These are phyloP conservation scores for Artemisia tridentata DNA, from an alignment of 129 eudicot genomes.

Conservation along the genomic window DNA sequence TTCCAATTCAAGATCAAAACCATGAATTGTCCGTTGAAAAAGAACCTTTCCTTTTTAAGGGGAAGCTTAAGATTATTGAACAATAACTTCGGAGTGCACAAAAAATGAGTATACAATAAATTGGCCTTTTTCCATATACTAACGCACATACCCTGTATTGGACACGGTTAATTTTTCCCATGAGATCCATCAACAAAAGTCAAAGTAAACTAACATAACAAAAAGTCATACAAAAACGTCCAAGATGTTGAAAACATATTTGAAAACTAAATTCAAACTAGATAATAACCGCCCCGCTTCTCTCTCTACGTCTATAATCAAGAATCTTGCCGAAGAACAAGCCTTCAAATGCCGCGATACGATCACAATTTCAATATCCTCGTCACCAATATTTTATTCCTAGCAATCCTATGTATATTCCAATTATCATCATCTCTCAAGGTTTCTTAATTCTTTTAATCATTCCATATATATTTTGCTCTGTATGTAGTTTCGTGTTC, in stretches of 20 bases:
- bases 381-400: conserved; percentile 6
- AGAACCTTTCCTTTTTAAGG: no score
- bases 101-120: no score
- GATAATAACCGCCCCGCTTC: conserved; percentile 22
- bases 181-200: background rate
- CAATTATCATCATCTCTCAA: conserved; percentile 28
- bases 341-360: conserved; percentile 33
- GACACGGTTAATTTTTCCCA: no score
- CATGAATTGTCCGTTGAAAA: no score
- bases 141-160: no score
- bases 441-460: conserved; percentile 14
- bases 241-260: conserved; percentile 18
- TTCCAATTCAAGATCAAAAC: no score
- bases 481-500: background rate
- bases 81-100: no score
- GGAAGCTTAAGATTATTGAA: no score
- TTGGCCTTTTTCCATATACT: no score
- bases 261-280: background rate
- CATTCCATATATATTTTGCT: background rate
- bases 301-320: conserved; percentile 28
- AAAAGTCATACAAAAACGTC: conserved; percentile 12
- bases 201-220: background rate
- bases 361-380: conserved; percentile 16
- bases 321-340: conserved; percentile 30
- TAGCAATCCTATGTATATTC: conserved; percentile 6